A percentile compares a stretch with the other conserved stretches of the same genome.
Evolutionary conservation across 2,329 filamentous ascomycete species (phyloP).

Genomic region (Byssoonygena ceratinophila): DNA sequence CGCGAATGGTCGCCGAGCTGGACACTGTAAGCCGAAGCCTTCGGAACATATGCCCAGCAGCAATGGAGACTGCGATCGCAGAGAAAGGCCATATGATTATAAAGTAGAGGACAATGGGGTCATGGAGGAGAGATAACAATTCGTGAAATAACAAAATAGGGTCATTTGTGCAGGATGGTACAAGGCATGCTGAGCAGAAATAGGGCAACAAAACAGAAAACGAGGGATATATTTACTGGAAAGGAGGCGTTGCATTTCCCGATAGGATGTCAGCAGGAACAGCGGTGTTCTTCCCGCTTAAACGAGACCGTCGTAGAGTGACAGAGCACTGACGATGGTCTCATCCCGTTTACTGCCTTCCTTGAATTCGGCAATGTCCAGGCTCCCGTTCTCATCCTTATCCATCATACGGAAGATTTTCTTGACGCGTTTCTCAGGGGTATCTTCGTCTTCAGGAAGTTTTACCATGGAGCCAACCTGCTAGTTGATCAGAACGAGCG

Average conservation of each 20-base stretch:
- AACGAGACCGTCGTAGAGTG: conserved; percentile 90
- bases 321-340: conserved; percentile 94
- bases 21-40: too few relatives aligned
- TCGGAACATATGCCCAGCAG: too few relatives aligned
- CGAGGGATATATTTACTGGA: background rate
- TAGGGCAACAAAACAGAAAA: background rate
- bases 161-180: background rate
- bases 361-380: conserved; percentile 98
- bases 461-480: conserved; percentile 99
- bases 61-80: too few relatives aligned
- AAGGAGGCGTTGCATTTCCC: too few relatives aligned
- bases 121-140: background rate
- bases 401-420: conserved; percentile 99
- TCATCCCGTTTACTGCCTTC: conserved; percentile 98
- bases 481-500: background rate
- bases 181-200: background rate
- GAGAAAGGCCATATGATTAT: too few relatives aligned
- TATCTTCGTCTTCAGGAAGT: conserved; percentile 95
- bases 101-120: background rate
- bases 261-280: too few relatives aligned
- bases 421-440: conserved; percentile 90
- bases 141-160: background rate
- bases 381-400: conserved; percentile 95
- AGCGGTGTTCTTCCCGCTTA: conserved; percentile 33
- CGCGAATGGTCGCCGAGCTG: too few relatives aligned